These are phyloP conservation scores for Elsinoe perseae DNA, from an alignment of 2,329 filamentous ascomycete genomes.

Conservation along the genomic window DNA sequence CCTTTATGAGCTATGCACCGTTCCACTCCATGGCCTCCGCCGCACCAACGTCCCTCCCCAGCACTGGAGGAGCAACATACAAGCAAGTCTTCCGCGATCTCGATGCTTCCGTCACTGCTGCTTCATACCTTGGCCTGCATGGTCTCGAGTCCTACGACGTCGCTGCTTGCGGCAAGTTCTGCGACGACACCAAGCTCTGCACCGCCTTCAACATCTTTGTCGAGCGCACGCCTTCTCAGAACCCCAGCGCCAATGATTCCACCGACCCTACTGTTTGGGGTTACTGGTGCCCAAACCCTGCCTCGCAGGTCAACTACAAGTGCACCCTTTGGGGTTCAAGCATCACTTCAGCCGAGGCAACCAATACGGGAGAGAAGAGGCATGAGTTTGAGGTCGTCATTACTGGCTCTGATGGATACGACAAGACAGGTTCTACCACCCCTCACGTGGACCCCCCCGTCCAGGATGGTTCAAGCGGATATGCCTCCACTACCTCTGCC, in stretches of 20 bases:
- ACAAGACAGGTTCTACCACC: slow-evolving; percentile 17
- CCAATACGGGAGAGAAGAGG: slow-evolving; percentile 15
- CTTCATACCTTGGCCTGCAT: slow-evolving; percentile 22
- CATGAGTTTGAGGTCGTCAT: slow-evolving; percentile 18
- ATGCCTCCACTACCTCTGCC: not conserved
- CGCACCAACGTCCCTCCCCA: slow-evolving; percentile 22
- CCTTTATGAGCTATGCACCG: slow-evolving; percentile 23
- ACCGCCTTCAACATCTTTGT: slow-evolving; percentile 21
- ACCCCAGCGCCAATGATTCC: slow-evolving; percentile 17
- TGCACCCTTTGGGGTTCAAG: slow-evolving; percentile 27
- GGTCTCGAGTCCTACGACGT: slow-evolving; percentile 21
- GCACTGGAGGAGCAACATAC: slow-evolving; percentile 18
- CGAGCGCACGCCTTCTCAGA: slow-evolving; percentile 20
- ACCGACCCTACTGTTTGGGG: slow-evolving; percentile 17
- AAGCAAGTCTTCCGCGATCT: slow-evolving; percentile 21
- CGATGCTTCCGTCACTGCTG: slow-evolving; percentile 19
- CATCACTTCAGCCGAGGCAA: slow-evolving; percentile 18
- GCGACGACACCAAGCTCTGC: slow-evolving; percentile 20
- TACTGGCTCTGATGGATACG: slow-evolving; percentile 19
- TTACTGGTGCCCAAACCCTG: slow-evolving; percentile 22
- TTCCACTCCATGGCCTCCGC: slow-evolving; percentile 23
- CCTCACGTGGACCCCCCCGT: not conserved
- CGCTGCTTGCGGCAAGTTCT: slow-evolving; percentile 18
- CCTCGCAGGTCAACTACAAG: slow-evolving; percentile 27
- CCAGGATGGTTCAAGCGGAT: too few relatives aligned